Percentiles rank a stretch among this genome's conserved stretches.
These are phyloP conservation scores for Recurvomyces mirabilis DNA, from an alignment of 495 filamentous ascomycete species.

Conservation along the genomic window DNA sequence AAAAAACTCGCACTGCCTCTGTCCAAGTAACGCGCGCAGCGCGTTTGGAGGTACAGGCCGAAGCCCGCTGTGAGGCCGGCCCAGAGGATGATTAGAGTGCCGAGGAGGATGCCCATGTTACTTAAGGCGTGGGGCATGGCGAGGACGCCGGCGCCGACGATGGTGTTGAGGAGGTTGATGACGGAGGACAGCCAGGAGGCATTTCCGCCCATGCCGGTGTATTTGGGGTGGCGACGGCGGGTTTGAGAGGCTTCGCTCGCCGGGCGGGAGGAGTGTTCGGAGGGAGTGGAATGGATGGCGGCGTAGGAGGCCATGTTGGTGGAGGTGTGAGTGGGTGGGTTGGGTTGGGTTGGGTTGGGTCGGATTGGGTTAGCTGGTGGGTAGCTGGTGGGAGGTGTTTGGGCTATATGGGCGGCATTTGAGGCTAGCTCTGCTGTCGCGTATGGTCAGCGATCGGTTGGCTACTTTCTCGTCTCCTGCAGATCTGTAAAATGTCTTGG, in stretches of 20 bases:
- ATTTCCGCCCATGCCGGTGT: conserved; percentile 43
- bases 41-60: conserved; percentile 85
- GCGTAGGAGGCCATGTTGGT: conserved; percentile 24
- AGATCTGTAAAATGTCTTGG: no score
- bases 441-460: neutral
- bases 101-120: conserved; percentile 78
- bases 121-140: conserved; percentile 91
- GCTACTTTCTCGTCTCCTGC: no score
- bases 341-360: no score
- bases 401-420: conserved; percentile 1
- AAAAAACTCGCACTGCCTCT: conserved; percentile 77
- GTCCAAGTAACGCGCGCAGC: conserved; percentile 86
- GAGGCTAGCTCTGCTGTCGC: no score
- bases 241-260: conserved; percentile 16
- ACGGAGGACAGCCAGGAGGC: conserved; percentile 86
- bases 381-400: neutral
- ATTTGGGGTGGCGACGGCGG: conserved; percentile 38
- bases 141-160: conserved; percentile 85
- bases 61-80: conserved; percentile 80
- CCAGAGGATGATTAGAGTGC: conserved; percentile 78
- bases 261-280: conserved; percentile 13
- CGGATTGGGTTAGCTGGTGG: neutral
- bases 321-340: neutral
- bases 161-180: conserved; percentile 93
- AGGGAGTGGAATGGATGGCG: conserved; percentile 27